Percentiles rank a stretch among this genome's conserved stretches.
phyloP scores from a whole-genome alignment of 805 yeast genomes.

The Pichia heedii region DNA sequence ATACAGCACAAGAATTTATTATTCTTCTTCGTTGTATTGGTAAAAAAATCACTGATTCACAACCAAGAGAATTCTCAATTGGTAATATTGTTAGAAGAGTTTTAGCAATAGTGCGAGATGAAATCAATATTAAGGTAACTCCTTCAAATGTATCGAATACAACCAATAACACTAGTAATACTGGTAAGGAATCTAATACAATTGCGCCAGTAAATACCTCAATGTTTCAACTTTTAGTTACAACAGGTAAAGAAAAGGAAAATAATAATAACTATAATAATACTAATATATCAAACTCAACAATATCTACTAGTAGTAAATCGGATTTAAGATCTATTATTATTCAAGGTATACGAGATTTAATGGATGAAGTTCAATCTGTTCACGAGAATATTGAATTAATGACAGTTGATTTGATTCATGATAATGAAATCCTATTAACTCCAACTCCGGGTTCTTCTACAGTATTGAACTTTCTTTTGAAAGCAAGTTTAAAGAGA shows the following conservation, averaged over 20 bases:
- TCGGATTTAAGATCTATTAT: slow-evolving; percentile 73
- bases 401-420: slow-evolving; percentile 88
- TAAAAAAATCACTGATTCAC: slow-evolving; percentile 58
- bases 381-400: slow-evolving; percentile 86
- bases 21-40: slow-evolving; percentile 69
- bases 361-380: slow-evolving; percentile 83
- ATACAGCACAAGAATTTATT: slow-evolving; percentile 63
- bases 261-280: slow-evolving; percentile 10
- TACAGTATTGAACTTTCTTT: slow-evolving; percentile 78
- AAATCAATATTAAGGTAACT: slow-evolving; percentile 36
- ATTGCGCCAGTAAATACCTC: slow-evolving; percentile 46
- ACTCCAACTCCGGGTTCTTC: slow-evolving; percentile 94
- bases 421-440: slow-evolving; percentile 75
- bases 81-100: slow-evolving; percentile 91
- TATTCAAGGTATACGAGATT: slow-evolving; percentile 85
- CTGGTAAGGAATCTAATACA: neutral
- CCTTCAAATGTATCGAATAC: slow-evolving; percentile 23
- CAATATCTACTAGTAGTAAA: neutral
- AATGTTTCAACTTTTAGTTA: slow-evolving; percentile 73
- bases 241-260: slow-evolving; percentile 12
- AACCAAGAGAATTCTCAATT: slow-evolving; percentile 79
- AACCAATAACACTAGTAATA: slow-evolving; percentile 9
- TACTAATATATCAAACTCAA: slow-evolving; percentile 14
- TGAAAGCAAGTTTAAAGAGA: slow-evolving; percentile 82
- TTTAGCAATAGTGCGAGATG: slow-evolving; percentile 79